These are phyloP conservation scores for Chimonanthus salicifolius DNA, from an alignment of 164 flowering plant species.

Conservation along the genomic window DNA sequence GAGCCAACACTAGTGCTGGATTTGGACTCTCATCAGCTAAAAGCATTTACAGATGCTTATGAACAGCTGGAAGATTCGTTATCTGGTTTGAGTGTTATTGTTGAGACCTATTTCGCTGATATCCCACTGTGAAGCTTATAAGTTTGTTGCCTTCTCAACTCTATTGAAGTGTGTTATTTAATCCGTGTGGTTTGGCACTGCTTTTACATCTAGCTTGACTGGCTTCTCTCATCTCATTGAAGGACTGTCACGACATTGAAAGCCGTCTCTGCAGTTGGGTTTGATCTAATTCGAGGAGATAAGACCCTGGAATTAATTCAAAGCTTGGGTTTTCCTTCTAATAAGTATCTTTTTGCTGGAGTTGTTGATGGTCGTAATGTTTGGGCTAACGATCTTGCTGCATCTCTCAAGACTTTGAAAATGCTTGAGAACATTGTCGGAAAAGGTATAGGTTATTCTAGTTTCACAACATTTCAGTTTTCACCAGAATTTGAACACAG, in stretches of 20 bases:
- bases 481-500: no score
- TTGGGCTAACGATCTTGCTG: conserved; percentile 28
- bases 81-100: conserved; percentile 18
- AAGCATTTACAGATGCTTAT: conserved; percentile 23
- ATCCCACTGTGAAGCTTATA: conserved; percentile 20
- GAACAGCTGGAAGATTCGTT: conserved; percentile 15
- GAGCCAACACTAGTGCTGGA: conserved; percentile 24
- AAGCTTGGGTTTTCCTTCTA: conserved; percentile 22
- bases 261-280: conserved; percentile 21
- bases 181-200: background rate
- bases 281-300: conserved; percentile 25
- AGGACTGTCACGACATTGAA: conserved; percentile 17
- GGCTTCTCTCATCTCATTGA: background rate
- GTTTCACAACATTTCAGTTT: background rate
- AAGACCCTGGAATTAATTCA: conserved; percentile 23
- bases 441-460: conserved; percentile 13
- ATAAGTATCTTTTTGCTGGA: conserved; percentile 25
- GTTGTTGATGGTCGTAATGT: conserved; percentile 23
- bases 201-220: background rate
- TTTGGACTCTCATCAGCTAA: conserved; percentile 18
- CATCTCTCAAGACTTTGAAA: conserved; percentile 19
- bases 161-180: background rate
- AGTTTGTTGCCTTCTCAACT: conserved; percentile 4
- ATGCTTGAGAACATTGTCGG: conserved; percentile 19
- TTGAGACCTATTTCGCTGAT: conserved; percentile 26